Conservation (phyloP, 352 stramenopile genomes). For the Phytopythium helicoides region DNA sequence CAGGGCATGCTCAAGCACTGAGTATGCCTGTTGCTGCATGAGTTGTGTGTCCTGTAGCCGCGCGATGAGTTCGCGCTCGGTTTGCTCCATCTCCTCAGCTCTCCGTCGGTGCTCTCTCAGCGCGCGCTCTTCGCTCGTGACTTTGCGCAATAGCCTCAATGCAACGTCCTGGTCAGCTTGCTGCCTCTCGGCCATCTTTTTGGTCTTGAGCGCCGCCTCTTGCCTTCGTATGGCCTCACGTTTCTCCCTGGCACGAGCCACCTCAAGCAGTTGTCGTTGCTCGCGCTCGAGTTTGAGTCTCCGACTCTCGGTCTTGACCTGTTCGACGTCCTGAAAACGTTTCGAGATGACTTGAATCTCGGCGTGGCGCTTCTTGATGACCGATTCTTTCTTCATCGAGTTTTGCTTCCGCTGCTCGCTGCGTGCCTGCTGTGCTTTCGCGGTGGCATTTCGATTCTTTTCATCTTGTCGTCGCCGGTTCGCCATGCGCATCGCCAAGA, state of each 20-base stretch:
- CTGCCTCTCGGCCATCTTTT: slow-evolving; percentile 36
- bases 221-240: slow-evolving; percentile 47
- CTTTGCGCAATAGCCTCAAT: slow-evolving; percentile 60
- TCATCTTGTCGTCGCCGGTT: slow-evolving; percentile 47
- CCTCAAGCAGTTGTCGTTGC: slow-evolving; percentile 44
- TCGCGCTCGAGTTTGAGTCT: slow-evolving; percentile 62
- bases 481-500: slow-evolving; percentile 56
- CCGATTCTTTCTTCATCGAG: slow-evolving; percentile 63
- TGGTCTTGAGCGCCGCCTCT: slow-evolving; percentile 57
- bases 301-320: slow-evolving; percentile 67
- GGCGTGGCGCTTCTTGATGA: slow-evolving; percentile 74
- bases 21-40: slow-evolving; percentile 71
- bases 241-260: slow-evolving; percentile 55
- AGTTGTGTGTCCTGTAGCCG: slow-evolving; percentile 68
- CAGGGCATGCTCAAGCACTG: slow-evolving; percentile 65
- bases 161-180: slow-evolving; percentile 50
- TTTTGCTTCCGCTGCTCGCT: slow-evolving; percentile 54
- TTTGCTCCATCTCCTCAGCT: slow-evolving; percentile 66
- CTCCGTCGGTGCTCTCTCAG: slow-evolving; percentile 51
- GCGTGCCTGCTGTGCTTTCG: slow-evolving; percentile 42
- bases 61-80: slow-evolving; percentile 61
- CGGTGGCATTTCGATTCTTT: slow-evolving; percentile 38
- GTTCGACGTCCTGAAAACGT: slow-evolving; percentile 75
- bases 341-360: slow-evolving; percentile 73
- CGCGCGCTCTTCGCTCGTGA: slow-evolving; percentile 54